Evolutionary conservation across 2,329 filamentous ascomycete genomes (phyloP), one percentile per base, ranked within the genome.

Genomic region (Rutstroemia sydowiana): DNA sequence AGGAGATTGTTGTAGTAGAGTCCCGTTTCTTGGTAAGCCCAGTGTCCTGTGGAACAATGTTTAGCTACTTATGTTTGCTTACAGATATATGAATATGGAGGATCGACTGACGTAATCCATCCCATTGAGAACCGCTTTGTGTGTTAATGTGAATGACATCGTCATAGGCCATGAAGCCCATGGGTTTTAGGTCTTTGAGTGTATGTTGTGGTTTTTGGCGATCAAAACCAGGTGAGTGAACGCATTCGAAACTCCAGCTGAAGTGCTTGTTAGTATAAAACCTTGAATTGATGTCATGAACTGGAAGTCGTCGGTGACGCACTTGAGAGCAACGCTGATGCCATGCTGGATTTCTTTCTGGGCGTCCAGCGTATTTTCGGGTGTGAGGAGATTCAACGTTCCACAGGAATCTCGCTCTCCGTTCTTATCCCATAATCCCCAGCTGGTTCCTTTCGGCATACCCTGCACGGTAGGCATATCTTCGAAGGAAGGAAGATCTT

Each of bases 81-180:
- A 8, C 4, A 26, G 23, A n/a, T 11, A 21, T 18, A 21, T 8
- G 13, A 23, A 21, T 3, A 9, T 21, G 36, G 13, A 14, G 14
- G n/a, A 2, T 6, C 16, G 23, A 41, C 26, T 5, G 20, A 40
- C 70, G 66, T 2, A 75, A 65, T n/a, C 69, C 68, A 59, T 76
- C 73, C 72, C 73, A 75, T 57, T 75, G 73, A 30, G 64, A 69
- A 11, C 67, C 67, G 31, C 63, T 66, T 55, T 76, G 73, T 2
- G 73, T 75, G 61, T 77, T 77, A 52, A 76, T 63, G 6, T 67
- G 63, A 52, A 74, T 70, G 1, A 64, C 57, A 59, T 76, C 74
- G 61, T 84, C 80, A 60, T 82, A 81, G 31, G 81, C 59, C 73
- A n/a, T 30, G 55, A 58, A 53, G 14, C 74, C 73, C 3, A 57